Percentiles rank a stretch among this genome's conserved stretches.
Conservation (phyloP, 2,329 filamentous ascomycete species). For the Exophiala viscosa region DNA sequence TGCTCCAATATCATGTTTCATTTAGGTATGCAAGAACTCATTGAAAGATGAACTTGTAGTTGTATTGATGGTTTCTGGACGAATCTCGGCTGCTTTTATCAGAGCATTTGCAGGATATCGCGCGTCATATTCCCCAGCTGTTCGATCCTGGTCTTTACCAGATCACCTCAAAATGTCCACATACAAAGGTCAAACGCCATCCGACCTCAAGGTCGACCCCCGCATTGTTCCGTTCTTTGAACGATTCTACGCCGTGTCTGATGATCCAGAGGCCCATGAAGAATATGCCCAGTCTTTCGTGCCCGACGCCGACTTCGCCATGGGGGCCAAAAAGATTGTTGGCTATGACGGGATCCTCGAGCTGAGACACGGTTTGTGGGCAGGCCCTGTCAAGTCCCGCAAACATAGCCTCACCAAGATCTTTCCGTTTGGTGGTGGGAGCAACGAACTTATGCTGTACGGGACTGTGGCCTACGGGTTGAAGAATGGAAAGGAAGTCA, state of each 20-base stretch:
- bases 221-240: constrained; percentile 28
- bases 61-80: no score
- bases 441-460: constrained; percentile 53
- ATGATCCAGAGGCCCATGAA: constrained; percentile 46
- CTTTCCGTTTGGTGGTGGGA: constrained; percentile 47
- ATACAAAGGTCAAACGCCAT: constrained; percentile 19
- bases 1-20: not conserved
- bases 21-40: no score
- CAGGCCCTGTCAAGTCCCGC: constrained; percentile 42
- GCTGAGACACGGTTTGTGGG: constrained; percentile 53
- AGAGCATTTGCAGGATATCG: no score
- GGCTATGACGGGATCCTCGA: constrained; percentile 50
- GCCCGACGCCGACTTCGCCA: constrained; percentile 48
- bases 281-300: constrained; percentile 49
- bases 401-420: constrained; percentile 37
- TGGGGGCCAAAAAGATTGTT: constrained; percentile 47
- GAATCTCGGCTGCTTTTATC: no score
- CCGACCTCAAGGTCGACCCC: constrained; percentile 15
- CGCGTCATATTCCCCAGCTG: no score
- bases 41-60: no score
- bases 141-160: no score
- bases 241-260: constrained; percentile 29
- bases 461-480: constrained; percentile 52
- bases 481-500: constrained; percentile 47
- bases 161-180: constrained; percentile 10